Conservation (phyloP, 2,329 filamentous ascomycete species). For the Xylaria sp. region DNA sequence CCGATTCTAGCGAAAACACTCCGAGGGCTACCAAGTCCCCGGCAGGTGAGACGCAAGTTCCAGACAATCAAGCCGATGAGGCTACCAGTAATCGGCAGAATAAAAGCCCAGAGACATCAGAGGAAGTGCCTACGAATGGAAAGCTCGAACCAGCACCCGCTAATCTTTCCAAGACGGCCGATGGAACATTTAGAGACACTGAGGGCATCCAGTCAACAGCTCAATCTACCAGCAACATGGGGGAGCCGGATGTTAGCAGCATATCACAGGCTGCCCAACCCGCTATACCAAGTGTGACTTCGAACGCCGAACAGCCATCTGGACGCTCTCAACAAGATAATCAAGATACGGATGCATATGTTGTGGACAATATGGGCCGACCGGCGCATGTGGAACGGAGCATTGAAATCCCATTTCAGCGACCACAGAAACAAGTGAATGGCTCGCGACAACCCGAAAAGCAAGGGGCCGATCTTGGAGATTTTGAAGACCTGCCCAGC, state of each 20-base stretch:
- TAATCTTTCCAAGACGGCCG: conserved; percentile 41
- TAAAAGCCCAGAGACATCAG: background rate
- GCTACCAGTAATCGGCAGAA: background rate
- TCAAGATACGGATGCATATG: conserved; percentile 29
- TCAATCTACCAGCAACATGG: conserved; percentile 35
- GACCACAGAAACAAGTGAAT: conserved; percentile 38
- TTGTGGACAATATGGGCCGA: conserved; percentile 49
- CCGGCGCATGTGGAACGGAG: conserved; percentile 48
- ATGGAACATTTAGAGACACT: conserved; percentile 32
- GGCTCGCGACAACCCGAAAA: conserved; percentile 33
- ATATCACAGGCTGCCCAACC: conserved; percentile 41
- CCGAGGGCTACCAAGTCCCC: conserved; percentile 26
- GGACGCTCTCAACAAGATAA: background rate
- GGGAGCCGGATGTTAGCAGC: conserved; percentile 40
- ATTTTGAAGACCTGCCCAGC: conserved; percentile 43
- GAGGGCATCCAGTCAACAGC: conserved; percentile 13
- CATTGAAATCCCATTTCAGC: conserved; percentile 50
- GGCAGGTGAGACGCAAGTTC: conserved; percentile 10
- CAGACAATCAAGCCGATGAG: background rate
- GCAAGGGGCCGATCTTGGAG: conserved; percentile 39
- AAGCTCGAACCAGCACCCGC: conserved; percentile 26
- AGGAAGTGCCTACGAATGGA: background rate
- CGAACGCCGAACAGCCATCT: background rate
- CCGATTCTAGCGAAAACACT: conserved; percentile 23
- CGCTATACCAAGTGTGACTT: conserved; percentile 11